Evolutionary conservation across 2,329 filamentous ascomycete species (phyloP), one percentile per base, ranked within the genome.

Genomic region (Fusarium duplospermum): DNA sequence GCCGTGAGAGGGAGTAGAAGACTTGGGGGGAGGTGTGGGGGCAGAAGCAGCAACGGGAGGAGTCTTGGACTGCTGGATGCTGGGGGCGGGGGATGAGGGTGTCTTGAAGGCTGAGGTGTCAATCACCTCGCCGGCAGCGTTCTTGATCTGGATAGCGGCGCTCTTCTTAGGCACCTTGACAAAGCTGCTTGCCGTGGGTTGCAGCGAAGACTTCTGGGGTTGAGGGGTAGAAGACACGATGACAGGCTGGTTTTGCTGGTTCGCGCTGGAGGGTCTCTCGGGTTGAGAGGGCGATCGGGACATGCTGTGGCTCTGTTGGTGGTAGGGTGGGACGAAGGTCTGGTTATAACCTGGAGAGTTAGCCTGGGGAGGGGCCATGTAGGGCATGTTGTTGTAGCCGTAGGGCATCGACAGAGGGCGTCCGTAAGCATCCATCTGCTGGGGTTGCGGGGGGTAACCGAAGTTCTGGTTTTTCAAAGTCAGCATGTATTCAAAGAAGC

Each of bases 241-340:
- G 81, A 83, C 90, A 79, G 90, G 86, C 83, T 91, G 82, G 83
- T 85, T 83, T 81, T 81, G 80, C 62, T 90, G 93, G 84, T 80
- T 91, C 82, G 86, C 93, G 83, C 94, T 93, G 29, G 92, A 88
- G 40, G 88, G 88, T 57, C 90, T 85, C 78, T 91, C 89, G n/a
- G 93, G 89, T 82, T 96, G 93, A 3, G 94, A 97, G 3, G 93
- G 90, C 70, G 91, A 95, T 77, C 95, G 92, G 3, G 95, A 96
- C 93, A 98, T 95, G 86, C 67, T 89, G 85, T 71, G 92, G 88
- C 81, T 93, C 89, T 70, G 89, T 77, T 86, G 87, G 82, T 79
- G 84, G 78, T 77, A 83, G 58, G 79, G 83, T 73, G 78, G 77
- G 9, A 80, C 83, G 67, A 85, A 89, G 22, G 83, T 83, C 62